A percentile compares a stretch with the other conserved stretches of the same genome.
phyloP scores from a whole-genome alignment of 805 yeast species.

The Millerozyma miso region DNA sequence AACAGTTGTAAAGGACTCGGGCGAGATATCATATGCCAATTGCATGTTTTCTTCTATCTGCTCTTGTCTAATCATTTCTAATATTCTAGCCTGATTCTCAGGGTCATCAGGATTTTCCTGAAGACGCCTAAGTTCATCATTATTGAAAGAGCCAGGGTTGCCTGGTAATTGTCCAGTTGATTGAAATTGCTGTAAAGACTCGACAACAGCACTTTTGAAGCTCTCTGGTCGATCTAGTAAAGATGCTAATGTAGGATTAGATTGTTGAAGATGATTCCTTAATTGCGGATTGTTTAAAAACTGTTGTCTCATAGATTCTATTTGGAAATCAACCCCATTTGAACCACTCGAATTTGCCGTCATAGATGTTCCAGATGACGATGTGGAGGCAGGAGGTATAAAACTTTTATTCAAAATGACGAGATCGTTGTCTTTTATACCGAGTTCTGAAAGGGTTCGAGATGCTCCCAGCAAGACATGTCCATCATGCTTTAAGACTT shows the following conservation, averaged over 20 bases:
- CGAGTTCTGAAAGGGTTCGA: constrained; percentile 43
- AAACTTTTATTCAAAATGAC: constrained; percentile 36
- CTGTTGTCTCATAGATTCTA: constrained; percentile 50
- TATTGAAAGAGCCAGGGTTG: constrained; percentile 20
- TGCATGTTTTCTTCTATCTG: constrained; percentile 77
- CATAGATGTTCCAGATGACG: constrained; percentile 6
- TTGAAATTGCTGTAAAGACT: constrained; percentile 30
- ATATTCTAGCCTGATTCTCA: constrained; percentile 58
- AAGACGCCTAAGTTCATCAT: constrained; percentile 46
- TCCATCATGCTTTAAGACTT: constrained; percentile 48
- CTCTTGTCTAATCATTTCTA: constrained; percentile 64
- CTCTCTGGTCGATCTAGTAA: constrained; percentile 43
- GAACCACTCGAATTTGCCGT: constrained; percentile 2
- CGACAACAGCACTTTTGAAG: constrained; percentile 40
- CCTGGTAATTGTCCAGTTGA: constrained; percentile 16
- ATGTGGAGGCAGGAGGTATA: constrained; percentile 6
- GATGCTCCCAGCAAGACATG: constrained; percentile 26
- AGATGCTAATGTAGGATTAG: constrained; percentile 47
- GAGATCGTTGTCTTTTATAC: constrained; percentile 56
- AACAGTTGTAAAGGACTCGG: constrained; percentile 82
- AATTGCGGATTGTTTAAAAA: constrained; percentile 38
- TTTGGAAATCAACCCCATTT: constrained; percentile 21
- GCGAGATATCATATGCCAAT: constrained; percentile 80
- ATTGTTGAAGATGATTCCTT: constrained; percentile 28
- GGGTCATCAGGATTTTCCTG: constrained; percentile 69